Percentiles rank a stretch among this genome's conserved stretches.
Evolutionary conservation across 306 rosid genomes (phyloP).

Genomic region (Myrica gale): DNA sequence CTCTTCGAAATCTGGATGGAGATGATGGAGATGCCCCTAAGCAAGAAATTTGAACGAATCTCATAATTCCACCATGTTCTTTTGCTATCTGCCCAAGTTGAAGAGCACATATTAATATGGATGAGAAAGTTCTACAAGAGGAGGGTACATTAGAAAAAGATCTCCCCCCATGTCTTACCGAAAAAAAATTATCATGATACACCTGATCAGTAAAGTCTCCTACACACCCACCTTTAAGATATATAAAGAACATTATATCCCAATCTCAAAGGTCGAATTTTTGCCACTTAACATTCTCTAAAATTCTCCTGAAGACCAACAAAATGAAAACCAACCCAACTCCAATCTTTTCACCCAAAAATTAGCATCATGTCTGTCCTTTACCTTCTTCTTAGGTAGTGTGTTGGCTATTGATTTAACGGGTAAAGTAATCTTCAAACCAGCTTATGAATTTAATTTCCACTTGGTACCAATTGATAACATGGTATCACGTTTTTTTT

Average conservation of each 20-base stretch:
- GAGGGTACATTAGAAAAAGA: neutral
- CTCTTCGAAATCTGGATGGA: constrained; percentile 71
- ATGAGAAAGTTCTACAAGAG: neutral
- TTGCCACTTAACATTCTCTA: neutral
- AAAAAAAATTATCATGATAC: neutral
- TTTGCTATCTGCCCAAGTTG: constrained; percentile 70
- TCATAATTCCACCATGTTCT: constrained; percentile 95
- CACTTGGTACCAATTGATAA: neutral
- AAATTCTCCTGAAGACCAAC: neutral
- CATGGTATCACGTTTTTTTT: neutral
- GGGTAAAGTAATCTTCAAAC: neutral
- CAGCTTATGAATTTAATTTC: neutral
- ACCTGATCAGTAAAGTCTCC: neutral
- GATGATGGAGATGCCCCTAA: constrained; percentile 91
- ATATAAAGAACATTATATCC: neutral
- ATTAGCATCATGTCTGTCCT: neutral
- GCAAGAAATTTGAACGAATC: constrained; percentile 89
- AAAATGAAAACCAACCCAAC: neutral
- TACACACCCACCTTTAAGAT: neutral
- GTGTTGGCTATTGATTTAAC: neutral
- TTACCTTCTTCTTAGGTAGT: no score
- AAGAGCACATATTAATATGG: neutral
- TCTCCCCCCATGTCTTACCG: neutral
- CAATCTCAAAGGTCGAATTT: neutral
- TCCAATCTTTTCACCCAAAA: neutral